phyloP scores from a whole-genome alignment of 1,284 basidiomycete species.

The Lignosus rhinocerotis region DNA sequence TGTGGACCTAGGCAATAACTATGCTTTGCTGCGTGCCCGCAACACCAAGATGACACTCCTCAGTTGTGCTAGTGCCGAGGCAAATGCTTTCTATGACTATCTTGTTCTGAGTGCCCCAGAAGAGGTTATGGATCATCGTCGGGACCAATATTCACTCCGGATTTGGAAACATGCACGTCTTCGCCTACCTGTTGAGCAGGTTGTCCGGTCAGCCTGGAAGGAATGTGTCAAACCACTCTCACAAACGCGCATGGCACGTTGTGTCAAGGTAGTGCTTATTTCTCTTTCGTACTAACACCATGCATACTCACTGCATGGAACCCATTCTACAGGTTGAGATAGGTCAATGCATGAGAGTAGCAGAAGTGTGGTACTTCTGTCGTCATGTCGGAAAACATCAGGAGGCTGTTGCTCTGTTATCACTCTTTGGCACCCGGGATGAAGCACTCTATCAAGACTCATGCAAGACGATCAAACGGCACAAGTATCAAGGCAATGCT shows the following conservation, averaged over 20 bases:
- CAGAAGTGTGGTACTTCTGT: neutral
- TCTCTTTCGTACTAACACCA: neutral
- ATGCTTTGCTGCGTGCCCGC: constrained; percentile 4
- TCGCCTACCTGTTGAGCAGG: neutral
- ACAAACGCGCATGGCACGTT: constrained; percentile 6
- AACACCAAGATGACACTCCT: neutral
- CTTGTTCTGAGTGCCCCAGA: neutral
- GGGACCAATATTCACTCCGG: neutral
- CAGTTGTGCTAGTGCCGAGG: neutral
- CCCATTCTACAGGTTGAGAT: neutral
- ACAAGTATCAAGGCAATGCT: neutral
- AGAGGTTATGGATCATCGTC: neutral
- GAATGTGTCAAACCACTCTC: constrained; percentile 6
- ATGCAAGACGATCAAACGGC: neutral
- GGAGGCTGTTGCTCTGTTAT: neutral
- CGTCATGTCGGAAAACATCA: neutral
- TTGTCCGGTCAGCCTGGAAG: constrained; percentile 21
- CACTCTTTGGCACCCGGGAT: neutral
- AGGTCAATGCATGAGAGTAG: neutral
- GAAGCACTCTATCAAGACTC: neutral
- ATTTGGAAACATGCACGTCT: constrained; percentile 1
- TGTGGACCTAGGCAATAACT: constrained; percentile 18
- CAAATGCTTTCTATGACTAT: neutral
- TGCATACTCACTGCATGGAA: neutral
- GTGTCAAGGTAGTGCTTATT: constrained; percentile 25